Conservation (phyloP, 108 stramenopile genomes). For the Pseudonitzschia delicatissima region DNA sequence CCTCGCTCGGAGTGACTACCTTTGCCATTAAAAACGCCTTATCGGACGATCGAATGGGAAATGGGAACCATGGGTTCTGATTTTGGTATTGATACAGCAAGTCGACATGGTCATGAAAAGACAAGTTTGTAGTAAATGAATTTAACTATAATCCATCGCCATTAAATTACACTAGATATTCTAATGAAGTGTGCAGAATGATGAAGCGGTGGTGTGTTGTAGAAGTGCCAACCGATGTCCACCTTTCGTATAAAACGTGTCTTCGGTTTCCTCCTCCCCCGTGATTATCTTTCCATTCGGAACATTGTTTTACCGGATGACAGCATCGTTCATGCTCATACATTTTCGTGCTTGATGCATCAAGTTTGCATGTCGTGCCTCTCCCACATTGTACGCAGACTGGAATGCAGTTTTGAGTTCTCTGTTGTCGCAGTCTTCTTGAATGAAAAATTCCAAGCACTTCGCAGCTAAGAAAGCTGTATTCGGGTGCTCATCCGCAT, state of each 20-base stretch:
- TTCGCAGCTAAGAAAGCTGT: slow-evolving; percentile 28
- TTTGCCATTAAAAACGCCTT: no score
- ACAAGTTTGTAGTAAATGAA: no score
- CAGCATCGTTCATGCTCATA: slow-evolving; percentile 1
- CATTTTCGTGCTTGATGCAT: slow-evolving; percentile 40
- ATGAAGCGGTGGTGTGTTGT: no score
- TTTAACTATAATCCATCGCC: no score
- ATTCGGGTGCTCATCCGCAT: slow-evolving; percentile 35
- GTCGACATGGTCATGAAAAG: no score
- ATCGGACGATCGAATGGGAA: no score
- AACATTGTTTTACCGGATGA: background rate
- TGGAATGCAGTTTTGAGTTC: slow-evolving; percentile 36
- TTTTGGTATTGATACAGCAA: no score
- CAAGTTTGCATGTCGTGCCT: slow-evolving; percentile 30
- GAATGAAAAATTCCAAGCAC: slow-evolving; percentile 34
- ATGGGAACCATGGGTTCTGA: no score
- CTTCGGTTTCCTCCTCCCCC: background rate
- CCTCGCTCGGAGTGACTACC: no score
- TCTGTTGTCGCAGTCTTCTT: slow-evolving; percentile 23
- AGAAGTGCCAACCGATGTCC: no score
- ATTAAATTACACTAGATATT: no score
- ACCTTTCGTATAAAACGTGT: background rate
- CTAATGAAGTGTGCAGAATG: no score
- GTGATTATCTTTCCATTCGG: background rate
- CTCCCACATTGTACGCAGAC: slow-evolving; percentile 29